Evolutionary conservation across 805 yeast species (phyloP).

Genomic region (Yarrowia sp.): DNA sequence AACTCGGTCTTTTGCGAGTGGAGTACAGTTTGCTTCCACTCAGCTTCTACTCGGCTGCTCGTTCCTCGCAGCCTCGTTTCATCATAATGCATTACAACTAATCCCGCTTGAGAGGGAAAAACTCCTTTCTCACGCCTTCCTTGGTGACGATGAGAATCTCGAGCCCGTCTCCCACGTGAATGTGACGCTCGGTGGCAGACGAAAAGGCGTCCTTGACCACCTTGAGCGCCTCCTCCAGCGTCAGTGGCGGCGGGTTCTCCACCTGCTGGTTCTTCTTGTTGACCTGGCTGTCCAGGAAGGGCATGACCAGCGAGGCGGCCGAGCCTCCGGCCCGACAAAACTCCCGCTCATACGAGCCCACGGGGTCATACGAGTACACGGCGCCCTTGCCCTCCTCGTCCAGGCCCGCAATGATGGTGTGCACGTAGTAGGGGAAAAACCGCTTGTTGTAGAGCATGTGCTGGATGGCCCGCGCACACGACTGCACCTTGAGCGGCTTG

Average conservation of each 20-base stretch:
- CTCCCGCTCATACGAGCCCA: slow-evolving; percentile 96
- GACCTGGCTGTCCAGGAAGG: slow-evolving; percentile 96
- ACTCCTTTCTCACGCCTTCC: slow-evolving; percentile 87
- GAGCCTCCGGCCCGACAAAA: slow-evolving; percentile 99
- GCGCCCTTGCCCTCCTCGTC: slow-evolving; percentile 93
- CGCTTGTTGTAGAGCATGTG: slow-evolving; percentile 90
- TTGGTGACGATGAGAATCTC: slow-evolving; percentile 90
- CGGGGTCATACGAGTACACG: slow-evolving; percentile 95
- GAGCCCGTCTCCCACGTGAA: slow-evolving; percentile 96
- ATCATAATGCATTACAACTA: slow-evolving; percentile 48
- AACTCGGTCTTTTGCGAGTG: too few species aligned
- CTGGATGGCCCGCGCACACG: slow-evolving; percentile 91
- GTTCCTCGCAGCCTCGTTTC: too few species aligned
- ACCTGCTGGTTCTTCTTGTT: slow-evolving; percentile 91
- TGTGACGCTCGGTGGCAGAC: slow-evolving; percentile 98
- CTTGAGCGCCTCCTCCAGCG: slow-evolving; percentile 82
- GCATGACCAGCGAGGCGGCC: slow-evolving; percentile 95
- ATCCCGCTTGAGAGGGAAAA: slow-evolving; percentile 87
- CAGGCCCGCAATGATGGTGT: slow-evolving; percentile 92
- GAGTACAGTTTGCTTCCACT: too few species aligned
- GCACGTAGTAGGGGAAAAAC: slow-evolving; percentile 95
- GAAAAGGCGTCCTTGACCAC: slow-evolving; percentile 93
- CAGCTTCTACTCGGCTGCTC: too few species aligned
- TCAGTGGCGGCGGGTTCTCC: slow-evolving; percentile 60
- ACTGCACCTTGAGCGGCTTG: slow-evolving; percentile 67